Evolutionary conservation across 2,329 filamentous ascomycete species (phyloP).

Genomic region (Trichoderma atrobrunneum): DNA sequence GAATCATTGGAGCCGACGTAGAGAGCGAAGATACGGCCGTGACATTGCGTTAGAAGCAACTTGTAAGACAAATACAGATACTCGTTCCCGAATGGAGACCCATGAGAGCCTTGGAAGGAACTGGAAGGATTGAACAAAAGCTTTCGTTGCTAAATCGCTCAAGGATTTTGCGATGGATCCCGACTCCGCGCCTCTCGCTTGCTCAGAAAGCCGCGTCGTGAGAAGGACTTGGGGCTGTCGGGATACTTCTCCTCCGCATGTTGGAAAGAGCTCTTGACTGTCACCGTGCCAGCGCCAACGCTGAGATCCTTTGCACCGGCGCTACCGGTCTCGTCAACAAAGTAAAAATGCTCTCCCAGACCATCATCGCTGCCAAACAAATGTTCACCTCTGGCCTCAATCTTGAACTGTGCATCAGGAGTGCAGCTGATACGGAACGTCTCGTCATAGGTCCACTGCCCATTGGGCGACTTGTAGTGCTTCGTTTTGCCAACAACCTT

Average conservation of each 20-base stretch:
- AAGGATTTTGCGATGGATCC: conserved; percentile 43
- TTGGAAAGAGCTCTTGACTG: conserved; percentile 70
- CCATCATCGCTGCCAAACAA: conserved; percentile 80
- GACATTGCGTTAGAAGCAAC: neutral
- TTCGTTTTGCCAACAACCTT: conserved; percentile 92
- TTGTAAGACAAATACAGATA: neutral
- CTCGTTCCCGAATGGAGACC: neutral
- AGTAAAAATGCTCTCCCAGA: conserved; percentile 83
- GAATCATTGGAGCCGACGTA: neutral
- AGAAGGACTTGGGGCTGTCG: conserved; percentile 46
- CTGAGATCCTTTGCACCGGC: conserved; percentile 69
- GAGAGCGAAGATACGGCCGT: neutral
- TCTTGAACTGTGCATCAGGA: conserved; percentile 80
- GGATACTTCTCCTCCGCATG: conserved; percentile 45
- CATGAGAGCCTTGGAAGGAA: neutral
- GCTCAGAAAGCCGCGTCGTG: conserved; percentile 55
- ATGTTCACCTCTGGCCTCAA: conserved; percentile 81
- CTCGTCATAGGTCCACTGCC: conserved; percentile 69
- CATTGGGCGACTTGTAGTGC: conserved; percentile 70
- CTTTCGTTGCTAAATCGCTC: neutral
- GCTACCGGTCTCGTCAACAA: conserved; percentile 75
- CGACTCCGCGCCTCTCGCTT: conserved; percentile 49
- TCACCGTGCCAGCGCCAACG: conserved; percentile 70
- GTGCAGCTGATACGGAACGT: conserved; percentile 74
- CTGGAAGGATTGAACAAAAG: neutral